Percentiles rank a stretch among this genome's conserved stretches.
Evolutionary conservation across 176 grass and related monocot genomes (phyloP).

Genomic region (Triticum turgidum): DNA sequence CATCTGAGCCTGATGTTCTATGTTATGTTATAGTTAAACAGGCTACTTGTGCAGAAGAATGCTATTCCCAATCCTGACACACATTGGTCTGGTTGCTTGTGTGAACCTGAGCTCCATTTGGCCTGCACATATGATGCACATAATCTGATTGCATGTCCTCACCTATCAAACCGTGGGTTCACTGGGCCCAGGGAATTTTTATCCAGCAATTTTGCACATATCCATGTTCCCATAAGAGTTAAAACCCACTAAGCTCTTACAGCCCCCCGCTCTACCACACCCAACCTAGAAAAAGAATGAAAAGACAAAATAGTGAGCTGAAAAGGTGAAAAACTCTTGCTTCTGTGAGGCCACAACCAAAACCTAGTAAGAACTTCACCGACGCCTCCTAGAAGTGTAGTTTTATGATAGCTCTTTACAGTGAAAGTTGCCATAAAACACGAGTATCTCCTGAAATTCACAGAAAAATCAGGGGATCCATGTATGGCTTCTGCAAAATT

Average conservation of each 20-base stretch:
- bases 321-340: neutral
- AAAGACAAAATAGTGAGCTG: neutral
- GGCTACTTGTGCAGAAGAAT: neutral
- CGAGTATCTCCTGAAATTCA: neutral
- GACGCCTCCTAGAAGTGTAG: neutral
- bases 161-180: neutral
- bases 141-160: neutral
- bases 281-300: neutral
- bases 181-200: neutral
- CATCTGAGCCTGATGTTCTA: neutral
- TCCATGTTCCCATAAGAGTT: neutral
- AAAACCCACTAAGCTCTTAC: neutral
- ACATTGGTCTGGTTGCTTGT: neutral
- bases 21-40: neutral
- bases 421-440: constrained; percentile 6
- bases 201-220: neutral
- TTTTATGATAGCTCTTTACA: neutral
- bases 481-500: neutral
- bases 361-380: neutral
- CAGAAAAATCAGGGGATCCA: neutral
- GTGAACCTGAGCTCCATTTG: neutral
- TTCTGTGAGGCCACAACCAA: neutral
- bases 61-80: neutral
- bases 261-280: neutral
- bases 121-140: neutral